Evolutionary conservation across 257 asterid species (phyloP).

Genomic region (Solanum verrucosum): DNA sequence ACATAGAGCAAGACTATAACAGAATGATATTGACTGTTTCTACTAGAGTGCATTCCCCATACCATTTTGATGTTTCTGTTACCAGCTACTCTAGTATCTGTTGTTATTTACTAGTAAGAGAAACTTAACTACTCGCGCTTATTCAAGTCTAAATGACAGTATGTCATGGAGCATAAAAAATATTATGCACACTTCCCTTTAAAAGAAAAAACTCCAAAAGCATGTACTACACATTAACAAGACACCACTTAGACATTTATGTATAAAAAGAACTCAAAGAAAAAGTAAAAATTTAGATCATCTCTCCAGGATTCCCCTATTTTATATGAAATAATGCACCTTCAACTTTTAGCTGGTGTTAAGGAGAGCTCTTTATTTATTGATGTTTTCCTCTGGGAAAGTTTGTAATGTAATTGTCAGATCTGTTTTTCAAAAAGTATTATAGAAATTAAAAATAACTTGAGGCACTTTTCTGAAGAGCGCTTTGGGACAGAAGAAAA

Average conservation of each 20-base stretch:
- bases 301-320: neutral
- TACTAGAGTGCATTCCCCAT: neutral
- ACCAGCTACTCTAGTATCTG: neutral
- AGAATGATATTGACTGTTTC: neutral
- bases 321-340: neutral
- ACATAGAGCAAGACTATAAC: neutral
- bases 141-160: neutral
- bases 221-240: neutral
- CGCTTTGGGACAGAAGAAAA: neutral
- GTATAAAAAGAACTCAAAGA: neutral
- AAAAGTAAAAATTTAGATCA: neutral
- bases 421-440: neutral
- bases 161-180: neutral
- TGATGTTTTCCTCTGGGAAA: neutral
- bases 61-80: neutral
- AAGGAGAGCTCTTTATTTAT: neutral
- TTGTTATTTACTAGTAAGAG: neutral
- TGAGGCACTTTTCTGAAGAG: neutral
- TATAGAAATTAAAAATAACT: neutral
- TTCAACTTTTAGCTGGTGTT: neutral
- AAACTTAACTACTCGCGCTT: neutral
- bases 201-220: neutral
- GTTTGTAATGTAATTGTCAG: neutral
- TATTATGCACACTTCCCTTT: neutral
- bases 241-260: neutral